These are phyloP conservation scores for Diutina neorugosa DNA, from an alignment of 1,139 yeast species.

Conservation along the genomic window DNA sequence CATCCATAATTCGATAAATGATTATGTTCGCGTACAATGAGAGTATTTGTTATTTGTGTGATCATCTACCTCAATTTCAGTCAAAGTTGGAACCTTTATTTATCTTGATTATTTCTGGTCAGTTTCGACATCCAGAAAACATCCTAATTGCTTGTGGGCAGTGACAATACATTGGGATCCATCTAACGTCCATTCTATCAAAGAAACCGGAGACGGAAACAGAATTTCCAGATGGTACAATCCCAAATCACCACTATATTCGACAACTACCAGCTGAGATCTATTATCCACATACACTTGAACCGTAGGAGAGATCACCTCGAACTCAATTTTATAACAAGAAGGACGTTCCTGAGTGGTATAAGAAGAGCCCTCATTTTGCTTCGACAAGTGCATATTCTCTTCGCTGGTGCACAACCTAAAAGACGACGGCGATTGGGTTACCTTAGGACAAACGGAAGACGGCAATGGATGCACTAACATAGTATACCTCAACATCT, in stretches of 20 bases:
- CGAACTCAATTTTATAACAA: background rate
- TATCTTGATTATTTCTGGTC: background rate
- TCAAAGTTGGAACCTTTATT: too few relatives aligned
- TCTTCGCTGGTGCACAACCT: too few relatives aligned
- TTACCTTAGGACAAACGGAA: background rate
- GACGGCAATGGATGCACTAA: too few relatives aligned
- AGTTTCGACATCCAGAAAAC: background rate
- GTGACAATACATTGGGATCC: background rate
- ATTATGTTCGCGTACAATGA: too few relatives aligned
- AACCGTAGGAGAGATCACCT: background rate
- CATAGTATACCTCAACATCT: too few relatives aligned
- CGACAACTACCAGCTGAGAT: background rate
- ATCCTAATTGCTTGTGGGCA: background rate
- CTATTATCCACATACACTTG: background rate
- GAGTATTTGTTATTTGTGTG: too few relatives aligned
- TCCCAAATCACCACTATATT: background rate
- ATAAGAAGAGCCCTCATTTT: background rate
- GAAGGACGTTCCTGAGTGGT: background rate
- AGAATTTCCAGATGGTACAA: background rate
- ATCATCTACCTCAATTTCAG: too few relatives aligned
- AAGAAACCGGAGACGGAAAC: background rate
- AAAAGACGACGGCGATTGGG: background rate
- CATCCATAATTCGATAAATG: too few relatives aligned
- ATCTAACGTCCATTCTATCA: background rate
- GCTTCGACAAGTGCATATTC: background rate